A percentile compares a stretch with the other conserved stretches of the same genome.
These are phyloP conservation scores for Apiotrichum montevideense DNA, from an alignment of 1,284 basidiomycete genomes.

Conservation along the genomic window DNA sequence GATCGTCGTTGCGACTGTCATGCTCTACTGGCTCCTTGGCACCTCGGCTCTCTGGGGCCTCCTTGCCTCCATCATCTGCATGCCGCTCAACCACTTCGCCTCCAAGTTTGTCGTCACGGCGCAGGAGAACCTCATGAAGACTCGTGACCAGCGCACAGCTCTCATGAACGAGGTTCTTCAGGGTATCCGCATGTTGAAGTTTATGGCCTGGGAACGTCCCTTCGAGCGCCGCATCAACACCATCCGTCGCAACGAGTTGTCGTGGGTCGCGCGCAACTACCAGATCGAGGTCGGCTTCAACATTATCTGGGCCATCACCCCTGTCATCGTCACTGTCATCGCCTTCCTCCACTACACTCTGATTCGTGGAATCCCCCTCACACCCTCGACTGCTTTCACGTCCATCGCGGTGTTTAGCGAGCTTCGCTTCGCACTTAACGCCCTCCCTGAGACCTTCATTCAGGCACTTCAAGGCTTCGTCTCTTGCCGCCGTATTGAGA, in stretches of 20 bases:
- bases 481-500: constrained; percentile 83
- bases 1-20: constrained; percentile 66
- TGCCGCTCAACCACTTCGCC: constrained; percentile 81
- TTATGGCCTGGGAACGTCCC: constrained; percentile 91
- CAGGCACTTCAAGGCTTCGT: constrained; percentile 76
- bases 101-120: constrained; percentile 74
- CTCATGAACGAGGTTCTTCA: constrained; percentile 92
- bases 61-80: constrained; percentile 70
- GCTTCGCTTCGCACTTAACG: constrained; percentile 64
- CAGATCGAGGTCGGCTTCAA: constrained; percentile 77
- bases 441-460: constrained; percentile 83
- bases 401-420: constrained; percentile 68
- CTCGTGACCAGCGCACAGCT: constrained; percentile 78
- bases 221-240: constrained; percentile 72
- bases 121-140: constrained; percentile 87
- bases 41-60: constrained; percentile 64
- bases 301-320: constrained; percentile 59
- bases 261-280: constrained; percentile 77
- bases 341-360: constrained; percentile 59
- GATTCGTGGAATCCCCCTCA: constrained; percentile 56
- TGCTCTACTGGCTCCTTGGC: constrained; percentile 76
- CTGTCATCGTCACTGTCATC: constrained; percentile 45
- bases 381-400: constrained; percentile 81
- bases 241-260: constrained; percentile 70
- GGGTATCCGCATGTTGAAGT: constrained; percentile 91